These are phyloP conservation scores for Arabidopsis thaliana DNA, from an alignment of 345 rosid species.

Conservation along the genomic window TAIR10.1 NC_003070.9:15974501-15975000, in stretches of 20 bases:
- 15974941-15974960: constrained; percentile 96
- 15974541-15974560: constrained; percentile 80
- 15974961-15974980: constrained; percentile 80
- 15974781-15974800: constrained; percentile 84
- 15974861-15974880: constrained; percentile 59
- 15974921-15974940: constrained; percentile 79
- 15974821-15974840: constrained; percentile 82
- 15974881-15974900: constrained; percentile 64
- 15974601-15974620: constrained; percentile 63
- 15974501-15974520: constrained; percentile 83
- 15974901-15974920: constrained; percentile 83
- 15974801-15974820: constrained; percentile 92
- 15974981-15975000: constrained; percentile 84
- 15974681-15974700: constrained; percentile 64
- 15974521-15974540: constrained; percentile 88
- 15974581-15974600: constrained; percentile 76
- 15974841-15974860: constrained; percentile 66
- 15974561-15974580: constrained; percentile 76
- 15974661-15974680: constrained; percentile 64
- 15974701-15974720: constrained; percentile 74
- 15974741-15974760: constrained; percentile 56
- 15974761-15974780: constrained; percentile 87
- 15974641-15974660: constrained; percentile 71
- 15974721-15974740: constrained; percentile 71
- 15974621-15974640: constrained; percentile 54